Evolutionary conservation across 2,329 filamentous ascomycete species (phyloP), one percentile per base, ranked within the genome.

Genomic region (Fusarium sambucinum): DNA sequence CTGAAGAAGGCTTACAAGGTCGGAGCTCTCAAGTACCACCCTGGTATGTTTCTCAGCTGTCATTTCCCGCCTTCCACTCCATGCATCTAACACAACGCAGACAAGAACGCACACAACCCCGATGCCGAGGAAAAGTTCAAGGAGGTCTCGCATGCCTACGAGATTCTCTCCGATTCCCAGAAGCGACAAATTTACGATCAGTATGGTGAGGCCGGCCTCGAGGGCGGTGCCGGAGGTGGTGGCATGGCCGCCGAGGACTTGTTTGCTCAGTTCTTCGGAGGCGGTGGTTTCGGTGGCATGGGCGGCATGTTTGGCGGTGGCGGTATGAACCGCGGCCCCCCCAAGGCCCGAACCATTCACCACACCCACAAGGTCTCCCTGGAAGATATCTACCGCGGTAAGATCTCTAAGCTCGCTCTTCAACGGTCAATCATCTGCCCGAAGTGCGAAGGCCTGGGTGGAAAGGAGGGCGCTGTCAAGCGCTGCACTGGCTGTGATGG

Each of bases 301-400:
- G 90, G 90, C 62, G 88, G 92, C 77, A 93, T 94, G 87, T 93
- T 93, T 75, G 88, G 91, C 67, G 87, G 92, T 72, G 66, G 66
- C 40, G 67, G 67, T 23, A 92, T 92, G 86, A 89, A 92, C 55
- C 88, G 89, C 57, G 95, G 94, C 19, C 95, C 95, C 32, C 84
- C 87, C 65, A 90, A 99, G 86, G 95, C 96, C 48, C 91, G 96
- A 73, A 97, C 95, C 60, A 99, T 99, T 74, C 93, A 97, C 82
- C 96, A 99, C 84, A 94, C 96, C 51, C 96, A 98, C 90, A 97
- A 97, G 83, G 96, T 99, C 64, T 94, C 93, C 14, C 89, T 99
- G 53, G 96, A 99, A 83, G 96, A 99, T 75, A 94, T 99, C 78
- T 99, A 99, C 87, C 91, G 92, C 69, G 96, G 96, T 78, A 99